A percentile compares a stretch with the other conserved stretches of the same genome.
Conservation (phyloP, 2,329 filamentous ascomycete species). For the Fusarium stilboides region DNA sequence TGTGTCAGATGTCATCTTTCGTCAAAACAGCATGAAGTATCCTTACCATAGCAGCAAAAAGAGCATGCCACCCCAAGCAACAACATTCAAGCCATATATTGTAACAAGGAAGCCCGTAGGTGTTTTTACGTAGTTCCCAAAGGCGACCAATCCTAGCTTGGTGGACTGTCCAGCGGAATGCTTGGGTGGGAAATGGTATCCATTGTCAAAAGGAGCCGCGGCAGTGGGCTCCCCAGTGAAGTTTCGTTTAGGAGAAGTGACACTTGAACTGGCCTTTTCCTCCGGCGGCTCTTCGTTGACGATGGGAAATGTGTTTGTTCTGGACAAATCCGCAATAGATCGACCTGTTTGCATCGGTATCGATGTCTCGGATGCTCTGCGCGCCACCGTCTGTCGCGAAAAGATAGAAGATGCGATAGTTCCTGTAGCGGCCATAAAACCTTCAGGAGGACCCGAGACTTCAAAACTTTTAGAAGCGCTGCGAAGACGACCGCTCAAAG, state of each 20-base stretch:
- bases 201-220: slow-evolving; percentile 69
- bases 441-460: slow-evolving; percentile 62
- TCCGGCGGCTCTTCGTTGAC: slow-evolving; percentile 43
- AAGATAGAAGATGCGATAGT: slow-evolving; percentile 61
- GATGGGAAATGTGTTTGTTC: slow-evolving; percentile 39
- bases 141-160: slow-evolving; percentile 70
- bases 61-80: slow-evolving; percentile 93
- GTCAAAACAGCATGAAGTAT: background rate
- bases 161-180: slow-evolving; percentile 73
- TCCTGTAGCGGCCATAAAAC: slow-evolving; percentile 65
- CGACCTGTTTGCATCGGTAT: slow-evolving; percentile 33
- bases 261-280: slow-evolving; percentile 18
- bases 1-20: slow-evolving; percentile 22
- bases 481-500: slow-evolving; percentile 53
- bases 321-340: slow-evolving; percentile 45
- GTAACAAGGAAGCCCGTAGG: slow-evolving; percentile 83
- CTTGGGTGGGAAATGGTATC: slow-evolving; percentile 75
- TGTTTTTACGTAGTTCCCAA: slow-evolving; percentile 81
- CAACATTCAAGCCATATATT: slow-evolving; percentile 84
- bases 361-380: slow-evolving; percentile 37
- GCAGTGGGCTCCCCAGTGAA: slow-evolving; percentile 47
- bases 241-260: slow-evolving; percentile 19
- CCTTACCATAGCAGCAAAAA: slow-evolving; percentile 84
- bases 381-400: slow-evolving; percentile 44
- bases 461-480: slow-evolving; percentile 58